Evolutionary conservation across 129 eudicot species (phyloP).

Genomic region (Centaurea solstitialis): DNA sequence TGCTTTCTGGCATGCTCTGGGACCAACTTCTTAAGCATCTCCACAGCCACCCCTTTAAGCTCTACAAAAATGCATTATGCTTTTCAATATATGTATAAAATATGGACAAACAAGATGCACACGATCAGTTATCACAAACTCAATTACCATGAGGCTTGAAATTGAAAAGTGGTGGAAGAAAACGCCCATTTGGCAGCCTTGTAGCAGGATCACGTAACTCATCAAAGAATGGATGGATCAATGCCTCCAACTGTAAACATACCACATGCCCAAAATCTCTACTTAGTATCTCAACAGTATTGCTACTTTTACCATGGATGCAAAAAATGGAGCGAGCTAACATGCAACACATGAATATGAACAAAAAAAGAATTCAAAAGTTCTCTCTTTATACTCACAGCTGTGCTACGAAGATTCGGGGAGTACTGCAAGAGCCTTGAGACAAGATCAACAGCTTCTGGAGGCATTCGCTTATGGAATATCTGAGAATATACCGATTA

Average conservation of each 20-base stretch:
- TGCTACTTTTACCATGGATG: not conserved
- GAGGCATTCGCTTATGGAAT: slow-evolving; percentile 90
- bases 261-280: not conserved
- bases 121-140: not conserved
- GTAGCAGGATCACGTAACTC: slow-evolving; percentile 90
- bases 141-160: slow-evolving; percentile 80
- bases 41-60: slow-evolving; percentile 64
- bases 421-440: slow-evolving; percentile 90
- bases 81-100: not conserved
- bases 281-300: not conserved
- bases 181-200: slow-evolving; percentile 81
- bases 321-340: not conserved
- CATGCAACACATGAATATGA: not conserved
- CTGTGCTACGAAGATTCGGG: slow-evolving; percentile 86
- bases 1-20: slow-evolving; percentile 84
- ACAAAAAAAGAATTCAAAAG: not conserved
- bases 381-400: slow-evolving; percentile 53
- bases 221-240: slow-evolving; percentile 81
- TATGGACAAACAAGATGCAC: not conserved
- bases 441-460: slow-evolving; percentile 88
- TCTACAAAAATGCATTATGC: slow-evolving; percentile 37
- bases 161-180: slow-evolving; percentile 86
- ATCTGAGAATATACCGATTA: slow-evolving; percentile 50
- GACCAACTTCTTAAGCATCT: slow-evolving; percentile 57
- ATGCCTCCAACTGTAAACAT: slow-evolving; percentile 63